Evolutionary conservation across 2,329 filamentous ascomycete species (phyloP), one percentile per base, ranked within the genome.

Genomic region (Purpureocillium lavendulum): DNA sequence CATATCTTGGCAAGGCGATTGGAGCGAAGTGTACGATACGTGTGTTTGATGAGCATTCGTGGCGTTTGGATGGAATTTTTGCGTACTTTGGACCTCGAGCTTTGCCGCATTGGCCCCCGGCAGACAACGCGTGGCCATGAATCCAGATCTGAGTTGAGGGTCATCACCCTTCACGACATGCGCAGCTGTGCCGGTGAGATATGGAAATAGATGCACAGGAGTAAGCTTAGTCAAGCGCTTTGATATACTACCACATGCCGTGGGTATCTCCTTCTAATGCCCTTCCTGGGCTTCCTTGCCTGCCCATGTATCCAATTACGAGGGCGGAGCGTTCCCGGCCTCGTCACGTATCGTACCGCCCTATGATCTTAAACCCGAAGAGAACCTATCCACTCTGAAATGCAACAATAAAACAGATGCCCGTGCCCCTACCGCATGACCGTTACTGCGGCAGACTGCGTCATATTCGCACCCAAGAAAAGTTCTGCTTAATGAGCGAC

Each of bases 401-500:
- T 21, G 37, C 37, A 18, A 9, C 37, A 18, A 9, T 17, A 18
- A 21, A n/a, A 18, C 29, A 26, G 17, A 9, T 15, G 18, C 21
- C 35, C 24, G 15, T 14, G 31, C 15, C 18, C 24, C n/a, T 17
- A 26, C 28, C 21, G 10, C 39, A 38, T 16, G 39, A 16, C 36
- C 37, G n/a, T 40, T 17, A 35, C 30, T 42, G 34, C 37, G 29
- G 34, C 40, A 33, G 33, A 33, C 32, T 29, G 26, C 36, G 31
- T 35, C 33, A 17, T 42, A 11, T 15, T 11, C 11, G 16, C 16
- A 11, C 12, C 21, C 26, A 26, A 30, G 44, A 43, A 50, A 49
- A 26, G 50, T 6, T 6, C 10, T 26, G 21, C 21, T 40, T 62
- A 86, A 64, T 84, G 77, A 41, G 73, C 71, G 40, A 71, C 75